A percentile compares a stretch with the other conserved stretches of the same genome.
Conservation (phyloP, 192 early-diverging fungal species). For the Backusella luteola region DNA sequence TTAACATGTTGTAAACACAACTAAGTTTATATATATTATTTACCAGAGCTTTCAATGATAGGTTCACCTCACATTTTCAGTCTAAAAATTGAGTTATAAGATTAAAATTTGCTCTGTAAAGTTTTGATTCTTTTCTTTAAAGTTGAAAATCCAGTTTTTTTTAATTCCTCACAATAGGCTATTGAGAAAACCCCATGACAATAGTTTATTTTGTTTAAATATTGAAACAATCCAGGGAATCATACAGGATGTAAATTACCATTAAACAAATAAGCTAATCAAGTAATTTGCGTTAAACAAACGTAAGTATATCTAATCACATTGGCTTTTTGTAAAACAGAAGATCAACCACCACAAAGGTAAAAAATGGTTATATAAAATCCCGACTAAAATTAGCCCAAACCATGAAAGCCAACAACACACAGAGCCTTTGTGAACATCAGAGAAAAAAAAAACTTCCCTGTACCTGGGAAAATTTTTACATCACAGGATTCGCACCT, state of each 20-base stretch:
- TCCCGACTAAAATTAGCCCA: not conserved
- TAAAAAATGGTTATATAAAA: not conserved
- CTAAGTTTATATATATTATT: not conserved
- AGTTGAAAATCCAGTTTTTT: not conserved
- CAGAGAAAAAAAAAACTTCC: not conserved
- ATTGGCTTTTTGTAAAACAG: not conserved
- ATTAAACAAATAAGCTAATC: not conserved
- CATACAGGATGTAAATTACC: not conserved
- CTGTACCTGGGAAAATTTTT: not conserved
- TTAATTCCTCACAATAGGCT: not conserved
- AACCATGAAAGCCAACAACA: not conserved
- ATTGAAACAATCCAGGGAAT: not conserved
- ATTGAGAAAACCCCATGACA: not conserved
- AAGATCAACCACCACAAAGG: not conserved
- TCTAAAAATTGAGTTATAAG: not conserved
- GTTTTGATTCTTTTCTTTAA: not conserved
- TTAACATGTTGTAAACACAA: no score
- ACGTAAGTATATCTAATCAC: not conserved
- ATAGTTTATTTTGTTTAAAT: not conserved
- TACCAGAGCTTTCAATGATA: not conserved
- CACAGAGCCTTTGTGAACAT: not conserved
- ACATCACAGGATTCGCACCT: not conserved
- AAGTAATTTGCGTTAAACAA: not conserved
- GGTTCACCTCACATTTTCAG: not conserved
- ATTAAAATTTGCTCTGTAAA: not conserved